Conservation (phyloP, 2,329 filamentous ascomycete genomes). For the Cercospora beticola region DNA sequence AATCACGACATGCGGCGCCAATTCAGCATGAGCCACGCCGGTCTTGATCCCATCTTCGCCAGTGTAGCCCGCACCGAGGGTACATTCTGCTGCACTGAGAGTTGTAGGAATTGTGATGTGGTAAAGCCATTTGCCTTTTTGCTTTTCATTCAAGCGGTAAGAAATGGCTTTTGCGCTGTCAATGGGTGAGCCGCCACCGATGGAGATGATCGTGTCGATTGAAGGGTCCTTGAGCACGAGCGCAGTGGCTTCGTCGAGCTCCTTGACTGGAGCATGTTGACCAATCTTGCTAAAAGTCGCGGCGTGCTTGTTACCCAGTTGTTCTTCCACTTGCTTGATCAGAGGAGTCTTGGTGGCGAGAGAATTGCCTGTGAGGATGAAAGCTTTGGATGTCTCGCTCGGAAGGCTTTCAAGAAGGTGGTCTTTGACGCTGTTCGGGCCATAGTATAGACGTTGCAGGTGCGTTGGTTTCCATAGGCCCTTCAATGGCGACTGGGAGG, state of each 20-base stretch:
- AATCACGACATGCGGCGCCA: slow-evolving; percentile 51
- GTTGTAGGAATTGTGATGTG: slow-evolving; percentile 54
- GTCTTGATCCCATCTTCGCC: slow-evolving; percentile 49
- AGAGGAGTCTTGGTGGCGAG: slow-evolving; percentile 56
- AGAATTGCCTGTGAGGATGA: slow-evolving; percentile 57
- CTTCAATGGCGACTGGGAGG: slow-evolving; percentile 46
- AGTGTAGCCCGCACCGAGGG: slow-evolving; percentile 54
- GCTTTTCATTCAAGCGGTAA: slow-evolving; percentile 45
- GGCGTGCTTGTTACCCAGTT: slow-evolving; percentile 53
- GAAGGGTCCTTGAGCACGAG: slow-evolving; percentile 46
- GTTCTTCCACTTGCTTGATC: slow-evolving; percentile 52
- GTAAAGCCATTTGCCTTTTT: slow-evolving; percentile 42
- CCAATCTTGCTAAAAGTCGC: slow-evolving; percentile 57
- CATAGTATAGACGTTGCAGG: slow-evolving; percentile 53
- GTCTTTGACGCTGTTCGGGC: slow-evolving; percentile 47
- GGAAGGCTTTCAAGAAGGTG: slow-evolving; percentile 50
- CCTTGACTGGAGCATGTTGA: slow-evolving; percentile 56
- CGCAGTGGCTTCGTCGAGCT: slow-evolving; percentile 54
- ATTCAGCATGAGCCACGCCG: slow-evolving; percentile 44
- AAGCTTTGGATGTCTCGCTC: slow-evolving; percentile 51
- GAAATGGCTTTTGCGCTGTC: slow-evolving; percentile 52
- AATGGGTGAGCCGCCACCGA: slow-evolving; percentile 58
- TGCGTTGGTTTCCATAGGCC: slow-evolving; percentile 55
- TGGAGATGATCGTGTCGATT: slow-evolving; percentile 56
- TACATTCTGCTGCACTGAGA: slow-evolving; percentile 56